These are phyloP conservation scores for Daldinia decipiens DNA, from an alignment of 495 filamentous ascomycete genomes.

Conservation along the genomic window DNA sequence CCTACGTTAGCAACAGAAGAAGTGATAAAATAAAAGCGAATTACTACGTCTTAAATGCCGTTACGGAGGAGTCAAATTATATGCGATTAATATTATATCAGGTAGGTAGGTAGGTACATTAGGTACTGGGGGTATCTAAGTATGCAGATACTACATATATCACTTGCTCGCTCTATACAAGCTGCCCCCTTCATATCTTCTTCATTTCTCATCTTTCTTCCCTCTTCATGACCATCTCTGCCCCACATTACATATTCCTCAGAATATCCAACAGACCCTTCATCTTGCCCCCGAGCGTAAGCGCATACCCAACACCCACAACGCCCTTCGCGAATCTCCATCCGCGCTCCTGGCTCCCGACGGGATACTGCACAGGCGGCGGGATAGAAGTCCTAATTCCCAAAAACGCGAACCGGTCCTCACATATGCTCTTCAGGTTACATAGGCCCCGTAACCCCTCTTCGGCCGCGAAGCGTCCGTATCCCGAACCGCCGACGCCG, in stretches of 20 bases:
- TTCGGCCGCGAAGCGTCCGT: slow-evolving; percentile 91
- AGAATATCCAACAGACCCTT: slow-evolving; percentile 54
- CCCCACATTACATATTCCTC: slow-evolving; percentile 48
- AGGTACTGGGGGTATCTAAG: slow-evolving; percentile 30
- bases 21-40: too few relatives aligned
- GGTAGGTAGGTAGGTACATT: slow-evolving; percentile 1
- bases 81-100: slow-evolving; percentile 28
- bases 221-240: not conserved
- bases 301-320: slow-evolving; percentile 64
- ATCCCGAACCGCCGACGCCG: slow-evolving; percentile 85
- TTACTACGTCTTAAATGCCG: not conserved
- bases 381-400: slow-evolving; percentile 82
- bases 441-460: slow-evolving; percentile 87
- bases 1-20: not conserved
- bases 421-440: slow-evolving; percentile 86
- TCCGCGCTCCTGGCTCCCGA: slow-evolving; percentile 62
- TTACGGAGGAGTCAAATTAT: not conserved
- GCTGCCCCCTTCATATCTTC: not conserved
- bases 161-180: not conserved
- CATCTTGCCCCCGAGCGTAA: slow-evolving; percentile 51
- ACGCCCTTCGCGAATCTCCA: slow-evolving; percentile 67
- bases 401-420: slow-evolving; percentile 71
- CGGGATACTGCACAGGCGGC: slow-evolving; percentile 80
- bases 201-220: slow-evolving; percentile 6
- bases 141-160: slow-evolving; percentile 11